These are phyloP conservation scores for Dimocarpus longan DNA, from an alignment of 345 rosid species.

Conservation along the genomic window DNA sequence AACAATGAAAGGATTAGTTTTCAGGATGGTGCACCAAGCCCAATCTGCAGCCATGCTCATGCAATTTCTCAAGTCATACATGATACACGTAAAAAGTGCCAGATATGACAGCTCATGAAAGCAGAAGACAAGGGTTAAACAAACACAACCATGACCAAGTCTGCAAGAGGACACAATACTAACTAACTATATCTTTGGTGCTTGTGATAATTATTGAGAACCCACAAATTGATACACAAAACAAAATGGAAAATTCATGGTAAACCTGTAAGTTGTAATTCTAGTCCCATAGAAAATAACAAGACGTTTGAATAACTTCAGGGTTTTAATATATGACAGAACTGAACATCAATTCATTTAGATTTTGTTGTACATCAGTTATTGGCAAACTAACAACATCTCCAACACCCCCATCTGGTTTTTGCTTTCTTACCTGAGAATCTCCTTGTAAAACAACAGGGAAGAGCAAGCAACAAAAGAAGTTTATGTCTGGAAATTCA, in stretches of 20 bases:
- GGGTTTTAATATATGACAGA: not conserved
- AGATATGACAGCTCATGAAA: not conserved
- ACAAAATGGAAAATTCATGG: not conserved
- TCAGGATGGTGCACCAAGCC: not conserved
- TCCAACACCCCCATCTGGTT: slow-evolving; percentile 1
- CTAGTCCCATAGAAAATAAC: not conserved
- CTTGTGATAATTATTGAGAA: not conserved
- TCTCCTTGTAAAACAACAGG: not conserved
- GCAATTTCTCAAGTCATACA: too few relatives aligned
- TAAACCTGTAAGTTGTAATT: not conserved
- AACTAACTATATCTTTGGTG: not conserved
- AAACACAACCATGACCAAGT: not conserved
- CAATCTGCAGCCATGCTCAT: not conserved
- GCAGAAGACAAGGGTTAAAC: not conserved
- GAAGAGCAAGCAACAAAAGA: slow-evolving; percentile 21
- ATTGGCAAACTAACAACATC: slow-evolving; percentile 16
- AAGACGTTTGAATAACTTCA: not conserved
- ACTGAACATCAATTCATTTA: not conserved
- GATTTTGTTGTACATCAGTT: not conserved
- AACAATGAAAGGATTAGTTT: too few relatives aligned
- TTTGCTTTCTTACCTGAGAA: not conserved
- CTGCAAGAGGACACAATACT: not conserved
- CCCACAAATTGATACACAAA: not conserved
- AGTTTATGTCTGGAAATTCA: slow-evolving; percentile 16
- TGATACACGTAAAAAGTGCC: not conserved